Conservation (phyloP, 2,329 filamentous ascomycete genomes). For the Blumeriella jaapii region DNA sequence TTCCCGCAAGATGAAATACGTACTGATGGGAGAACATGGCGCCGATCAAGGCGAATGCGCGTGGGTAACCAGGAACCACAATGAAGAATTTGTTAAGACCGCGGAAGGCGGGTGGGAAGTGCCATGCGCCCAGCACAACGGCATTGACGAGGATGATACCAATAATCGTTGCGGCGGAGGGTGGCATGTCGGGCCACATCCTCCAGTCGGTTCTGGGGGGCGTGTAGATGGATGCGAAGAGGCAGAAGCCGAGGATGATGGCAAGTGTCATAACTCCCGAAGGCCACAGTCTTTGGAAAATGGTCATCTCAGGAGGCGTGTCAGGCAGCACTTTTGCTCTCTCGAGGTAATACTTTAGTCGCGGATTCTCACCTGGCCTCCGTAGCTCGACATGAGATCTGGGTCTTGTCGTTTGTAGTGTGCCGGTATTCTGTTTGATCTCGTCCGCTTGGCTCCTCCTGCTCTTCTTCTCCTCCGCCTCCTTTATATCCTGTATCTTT, state of each 20-base stretch:
- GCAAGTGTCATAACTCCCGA: constrained; percentile 38
- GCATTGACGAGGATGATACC: constrained; percentile 49
- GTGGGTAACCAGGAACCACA: constrained; percentile 51
- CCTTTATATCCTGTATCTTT: constrained; percentile 33
- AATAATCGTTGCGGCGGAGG: constrained; percentile 52
- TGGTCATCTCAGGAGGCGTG: constrained; percentile 38
- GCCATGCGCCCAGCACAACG: constrained; percentile 47
- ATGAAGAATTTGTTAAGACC: constrained; percentile 59
- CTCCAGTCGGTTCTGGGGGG: constrained; percentile 38
- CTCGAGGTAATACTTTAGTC: constrained; percentile 27
- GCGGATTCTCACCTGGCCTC: constrained; percentile 20
- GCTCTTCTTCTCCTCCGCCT: constrained; percentile 31
- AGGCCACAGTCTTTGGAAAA: constrained; percentile 44
- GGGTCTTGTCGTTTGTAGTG: constrained; percentile 13
- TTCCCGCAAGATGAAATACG: constrained; percentile 47
- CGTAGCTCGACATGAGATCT: constrained; percentile 21
- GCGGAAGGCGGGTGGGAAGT: constrained; percentile 51
- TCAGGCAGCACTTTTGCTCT: constrained; percentile 39
- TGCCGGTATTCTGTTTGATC: constrained; percentile 21
- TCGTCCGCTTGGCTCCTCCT: constrained; percentile 32
- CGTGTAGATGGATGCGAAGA: constrained; percentile 39
- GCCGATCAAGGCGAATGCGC: constrained; percentile 48
- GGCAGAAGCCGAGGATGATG: constrained; percentile 33
- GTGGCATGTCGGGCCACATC: constrained; percentile 48
- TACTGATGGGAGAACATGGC: constrained; percentile 59